A percentile compares a stretch with the other conserved stretches of the same genome.
phyloP scores from a whole-genome alignment of 2,329 filamentous ascomycete genomes.

The Chrysoporthe puriensis region DNA sequence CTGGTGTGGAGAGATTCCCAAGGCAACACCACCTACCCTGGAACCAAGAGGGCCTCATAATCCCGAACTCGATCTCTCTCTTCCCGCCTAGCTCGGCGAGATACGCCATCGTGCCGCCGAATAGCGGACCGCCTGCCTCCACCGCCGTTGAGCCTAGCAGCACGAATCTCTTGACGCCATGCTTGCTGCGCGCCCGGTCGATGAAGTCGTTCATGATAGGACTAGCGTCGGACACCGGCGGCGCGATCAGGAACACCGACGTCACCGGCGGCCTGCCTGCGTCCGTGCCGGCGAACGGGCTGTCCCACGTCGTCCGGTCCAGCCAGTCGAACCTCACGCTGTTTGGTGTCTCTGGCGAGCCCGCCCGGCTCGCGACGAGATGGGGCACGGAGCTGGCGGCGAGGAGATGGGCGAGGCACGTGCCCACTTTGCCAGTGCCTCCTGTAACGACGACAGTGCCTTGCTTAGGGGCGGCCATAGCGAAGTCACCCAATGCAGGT shows the following conservation, averaged over 20 bases:
- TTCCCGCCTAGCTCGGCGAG: conserved; percentile 41
- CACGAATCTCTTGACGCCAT: conserved; percentile 48
- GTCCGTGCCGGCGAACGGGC: conserved; percentile 35
- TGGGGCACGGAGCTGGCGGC: conserved; percentile 35
- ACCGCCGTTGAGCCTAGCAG: conserved; percentile 45
- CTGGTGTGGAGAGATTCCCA: background rate
- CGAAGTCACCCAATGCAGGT: background rate
- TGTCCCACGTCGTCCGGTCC: conserved; percentile 44
- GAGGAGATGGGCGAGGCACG: conserved; percentile 44
- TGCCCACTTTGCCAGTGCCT: conserved; percentile 49
- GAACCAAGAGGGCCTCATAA: conserved; percentile 53
- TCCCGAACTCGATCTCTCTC: conserved; percentile 45
- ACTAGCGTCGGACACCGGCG: conserved; percentile 39
- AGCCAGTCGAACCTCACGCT: conserved; percentile 50
- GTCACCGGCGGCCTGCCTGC: conserved; percentile 33
- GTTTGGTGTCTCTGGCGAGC: conserved; percentile 30
- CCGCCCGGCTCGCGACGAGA: conserved; percentile 45
- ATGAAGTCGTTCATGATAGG: conserved; percentile 46
- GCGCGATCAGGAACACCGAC: conserved; percentile 47
- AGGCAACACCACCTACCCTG: conserved; percentile 28
- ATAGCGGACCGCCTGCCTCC: conserved; percentile 40
- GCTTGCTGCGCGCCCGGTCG: conserved; percentile 41
- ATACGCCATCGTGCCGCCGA: conserved; percentile 44
- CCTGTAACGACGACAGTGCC: conserved; percentile 45
- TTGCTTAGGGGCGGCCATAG: conserved; percentile 13